Conservation (phyloP, 805 yeast genomes). For the Ogataea methylovora region DNA sequence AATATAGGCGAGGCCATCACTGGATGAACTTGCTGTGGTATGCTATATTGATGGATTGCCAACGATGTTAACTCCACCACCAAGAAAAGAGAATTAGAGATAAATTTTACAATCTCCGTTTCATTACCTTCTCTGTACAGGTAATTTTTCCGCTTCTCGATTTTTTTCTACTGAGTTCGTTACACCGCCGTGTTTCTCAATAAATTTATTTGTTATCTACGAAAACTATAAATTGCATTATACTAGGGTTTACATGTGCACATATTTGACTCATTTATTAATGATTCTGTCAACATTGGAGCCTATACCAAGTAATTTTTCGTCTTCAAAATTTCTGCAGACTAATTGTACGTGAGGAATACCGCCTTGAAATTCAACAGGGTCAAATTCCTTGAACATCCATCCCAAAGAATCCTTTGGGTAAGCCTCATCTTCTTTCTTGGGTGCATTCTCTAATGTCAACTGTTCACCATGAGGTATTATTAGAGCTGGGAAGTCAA, state of each 20-base stretch:
- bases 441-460: slow-evolving; percentile 19
- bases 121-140: too few species aligned
- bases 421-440: not conserved
- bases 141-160: too few species aligned
- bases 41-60: too few species aligned
- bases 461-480: slow-evolving; percentile 29
- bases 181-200: too few species aligned
- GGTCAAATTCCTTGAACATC: slow-evolving; percentile 37
- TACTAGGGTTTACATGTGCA: too few species aligned
- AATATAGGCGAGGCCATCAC: slow-evolving; percentile 55
- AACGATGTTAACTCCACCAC: too few species aligned
- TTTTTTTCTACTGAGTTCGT: too few species aligned
- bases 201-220: too few species aligned
- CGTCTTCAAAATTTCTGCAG: slow-evolving; percentile 50
- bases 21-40: too few species aligned
- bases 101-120: too few species aligned
- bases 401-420: slow-evolving; percentile 33
- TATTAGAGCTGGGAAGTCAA: slow-evolving; percentile 32
- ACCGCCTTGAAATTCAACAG: slow-evolving; percentile 46
- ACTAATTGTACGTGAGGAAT: slow-evolving; percentile 60
- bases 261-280: not conserved
- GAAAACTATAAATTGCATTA: too few species aligned
- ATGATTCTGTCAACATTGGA: not conserved
- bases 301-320: slow-evolving; percentile 25
- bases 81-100: too few species aligned